A percentile compares a stretch with the other conserved stretches of the same genome.
Evolutionary conservation across 768 basidiomycete genomes (phyloP).

Genomic region (Boletus rubroflammeus): DNA sequence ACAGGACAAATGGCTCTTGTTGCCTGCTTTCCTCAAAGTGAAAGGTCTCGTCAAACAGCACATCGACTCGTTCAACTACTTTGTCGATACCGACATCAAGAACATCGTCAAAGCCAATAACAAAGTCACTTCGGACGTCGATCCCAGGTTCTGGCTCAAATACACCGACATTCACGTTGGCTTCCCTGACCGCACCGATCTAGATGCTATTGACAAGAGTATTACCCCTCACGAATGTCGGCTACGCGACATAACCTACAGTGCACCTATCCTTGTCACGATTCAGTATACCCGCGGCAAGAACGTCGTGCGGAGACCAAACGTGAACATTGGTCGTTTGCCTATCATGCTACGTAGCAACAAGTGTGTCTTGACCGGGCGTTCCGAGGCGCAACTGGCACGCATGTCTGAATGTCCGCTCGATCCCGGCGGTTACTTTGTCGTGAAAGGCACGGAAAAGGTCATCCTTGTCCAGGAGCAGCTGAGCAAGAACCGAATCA

Average conservation of each 20-base stretch:
- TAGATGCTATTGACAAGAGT: conserved; percentile 68
- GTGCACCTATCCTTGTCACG: conserved; percentile 88
- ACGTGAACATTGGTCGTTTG: conserved; percentile 84
- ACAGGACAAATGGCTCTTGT: conserved; percentile 97
- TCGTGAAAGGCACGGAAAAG: conserved; percentile 98
- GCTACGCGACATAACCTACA: conserved; percentile 91
- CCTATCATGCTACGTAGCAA: conserved; percentile 97
- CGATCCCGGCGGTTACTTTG: conserved; percentile 99
- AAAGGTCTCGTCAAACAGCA: conserved; percentile 99
- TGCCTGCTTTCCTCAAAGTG: conserved; percentile 95
- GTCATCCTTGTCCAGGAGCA: conserved; percentile 99
- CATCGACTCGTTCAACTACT: conserved; percentile 98
- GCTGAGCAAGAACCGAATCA: conserved; percentile 97
- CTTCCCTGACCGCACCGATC: conserved; percentile 85
- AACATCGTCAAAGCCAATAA: conserved; percentile 93
- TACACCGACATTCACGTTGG: conserved; percentile 95
- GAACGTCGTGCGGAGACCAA: conserved; percentile 76
- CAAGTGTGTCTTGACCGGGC: conserved; percentile 86
- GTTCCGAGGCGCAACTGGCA: conserved; percentile 79
- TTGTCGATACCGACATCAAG: conserved; percentile 95
- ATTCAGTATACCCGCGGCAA: conserved; percentile 94
- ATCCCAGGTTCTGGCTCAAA: conserved; percentile 94
- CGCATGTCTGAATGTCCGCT: conserved; percentile 95
- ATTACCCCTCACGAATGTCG: conserved; percentile 98
- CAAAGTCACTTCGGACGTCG: conserved; percentile 94